These are phyloP conservation scores for Hsuehochloa calcarea DNA, from an alignment of 176 grass and related monocot genomes.

Conservation along the genomic window DNA sequence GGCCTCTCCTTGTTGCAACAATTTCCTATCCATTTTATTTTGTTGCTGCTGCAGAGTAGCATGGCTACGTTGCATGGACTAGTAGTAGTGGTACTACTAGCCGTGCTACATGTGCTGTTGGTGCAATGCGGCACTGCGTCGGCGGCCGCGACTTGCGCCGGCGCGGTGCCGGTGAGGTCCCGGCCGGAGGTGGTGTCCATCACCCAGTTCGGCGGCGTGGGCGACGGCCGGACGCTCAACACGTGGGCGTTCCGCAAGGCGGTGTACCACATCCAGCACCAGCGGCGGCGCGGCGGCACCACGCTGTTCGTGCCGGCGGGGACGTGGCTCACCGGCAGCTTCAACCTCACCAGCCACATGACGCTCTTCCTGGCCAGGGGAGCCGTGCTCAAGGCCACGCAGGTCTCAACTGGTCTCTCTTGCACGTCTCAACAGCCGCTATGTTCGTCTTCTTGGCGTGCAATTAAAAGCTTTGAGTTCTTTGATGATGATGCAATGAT, in stretches of 20 bases:
- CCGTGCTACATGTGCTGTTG: not conserved
- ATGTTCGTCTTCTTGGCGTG: not conserved
- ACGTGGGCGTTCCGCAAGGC: constrained; percentile 80
- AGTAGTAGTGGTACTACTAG: not conserved
- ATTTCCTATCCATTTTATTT: not conserved
- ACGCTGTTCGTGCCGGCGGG: constrained; percentile 58
- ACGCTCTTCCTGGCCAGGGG: constrained; percentile 75
- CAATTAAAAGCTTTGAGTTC: not conserved
- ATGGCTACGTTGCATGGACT: constrained; percentile 14
- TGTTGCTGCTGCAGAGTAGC: not conserved
- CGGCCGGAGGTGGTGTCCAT: constrained; percentile 68
- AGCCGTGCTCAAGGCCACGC: constrained; percentile 66
- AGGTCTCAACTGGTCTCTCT: not conserved
- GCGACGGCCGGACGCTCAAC: constrained; percentile 69
- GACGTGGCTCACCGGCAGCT: constrained; percentile 81
- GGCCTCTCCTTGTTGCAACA: constrained; percentile 7
- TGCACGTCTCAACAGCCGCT: not conserved
- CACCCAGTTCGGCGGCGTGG: constrained; percentile 62
- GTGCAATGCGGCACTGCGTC: constrained; percentile 13
- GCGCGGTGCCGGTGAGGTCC: constrained; percentile 45
- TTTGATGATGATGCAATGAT: not conserved
- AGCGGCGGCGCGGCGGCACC: constrained; percentile 55
- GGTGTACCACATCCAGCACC: constrained; percentile 62
- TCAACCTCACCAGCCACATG: constrained; percentile 95
- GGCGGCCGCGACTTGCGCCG: constrained; percentile 43